Conservation (phyloP, 2,329 filamentous ascomycete species). For the Bipolaris zeicola region DNA sequence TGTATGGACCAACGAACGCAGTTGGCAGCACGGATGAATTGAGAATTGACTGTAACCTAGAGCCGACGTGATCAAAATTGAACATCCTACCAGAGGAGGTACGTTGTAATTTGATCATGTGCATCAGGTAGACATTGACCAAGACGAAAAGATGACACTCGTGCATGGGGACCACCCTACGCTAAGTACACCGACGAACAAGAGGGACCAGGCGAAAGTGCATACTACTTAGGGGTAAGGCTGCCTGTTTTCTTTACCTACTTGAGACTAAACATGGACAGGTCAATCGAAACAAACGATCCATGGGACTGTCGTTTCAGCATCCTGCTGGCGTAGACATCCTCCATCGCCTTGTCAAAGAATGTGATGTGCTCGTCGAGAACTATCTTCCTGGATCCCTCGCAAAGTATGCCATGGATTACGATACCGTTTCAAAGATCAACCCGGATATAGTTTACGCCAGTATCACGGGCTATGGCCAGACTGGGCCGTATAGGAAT, state of each 20-base stretch:
- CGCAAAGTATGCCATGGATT: constrained; percentile 91
- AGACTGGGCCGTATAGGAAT: constrained; percentile 86
- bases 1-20: constrained; percentile 44
- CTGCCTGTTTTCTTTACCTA: not conserved
- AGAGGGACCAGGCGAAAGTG: constrained; percentile 81
- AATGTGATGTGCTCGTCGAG: constrained; percentile 92
- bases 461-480: constrained; percentile 95
- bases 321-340: constrained; percentile 83
- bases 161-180: constrained; percentile 96
- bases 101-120: not conserved
- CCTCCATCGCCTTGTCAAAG: constrained; percentile 79
- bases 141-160: constrained; percentile 75
- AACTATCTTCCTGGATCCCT: constrained; percentile 92
- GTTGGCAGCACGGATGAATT: constrained; percentile 26
- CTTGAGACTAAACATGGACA: constrained; percentile 44
- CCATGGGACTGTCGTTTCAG: constrained; percentile 87
- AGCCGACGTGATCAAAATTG: constrained; percentile 95
- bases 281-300: constrained; percentile 98
- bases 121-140: not conserved
- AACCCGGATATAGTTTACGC: constrained; percentile 91
- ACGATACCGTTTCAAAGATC: constrained; percentile 75
- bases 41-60: constrained; percentile 54
- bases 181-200: constrained; percentile 71
- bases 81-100: constrained; percentile 71
- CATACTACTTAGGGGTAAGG: constrained; percentile 87